Base-by-base conservation (phyloP, 1,139 yeast species). In the Suhomyces taliae region DNA sequence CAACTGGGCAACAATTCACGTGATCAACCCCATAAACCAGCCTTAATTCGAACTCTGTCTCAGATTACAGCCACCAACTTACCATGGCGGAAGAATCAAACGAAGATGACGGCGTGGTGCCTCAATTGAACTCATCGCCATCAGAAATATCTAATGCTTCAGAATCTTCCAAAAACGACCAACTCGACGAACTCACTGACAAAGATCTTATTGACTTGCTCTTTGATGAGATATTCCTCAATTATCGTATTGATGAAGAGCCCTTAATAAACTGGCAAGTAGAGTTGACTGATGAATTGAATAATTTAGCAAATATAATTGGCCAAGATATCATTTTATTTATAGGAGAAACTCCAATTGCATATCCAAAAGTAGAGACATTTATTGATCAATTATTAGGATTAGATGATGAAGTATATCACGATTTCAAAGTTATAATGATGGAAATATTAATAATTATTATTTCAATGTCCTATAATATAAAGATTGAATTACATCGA, bases 251-350 rank as follows among this genome's bases (percentile, higher is more conserved):
- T 40, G 66, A 74, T 48, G 52, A 51, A 36, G 67, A 62, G 4
- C 50, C 65, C 11, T 57, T 74, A 11, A 35, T 48, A 43, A 66
- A 68, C 49, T 74, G 79, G 79, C 72, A 70, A 49, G 57, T 69
- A 6, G 78, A 73, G 40, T 51, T 73, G 34, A 41, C 40, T 4
- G 50, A 55, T 29, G 65, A 64, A 45, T 51, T 53, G 8, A 50
- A 53, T 24, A 46, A 53, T 9, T 55, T 70, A 36, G 48, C 59
- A 7, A 51, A 61, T 4, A 52, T 60, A 6, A 54, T 69, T 2
- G 62, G 64, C 39, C 61, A 65, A 36, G 67, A 64, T 12, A 50
- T 65, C 11, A 46, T 67, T 5, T 43, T 65, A 19, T 26, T 45
- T 3, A 19, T 36, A 8, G 39, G 41, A n/a, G 48, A 40, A 24